Evolutionary conservation across 2,329 filamentous ascomycete species (phyloP).

Genomic region (Colletotrichum endophyticum): DNA sequence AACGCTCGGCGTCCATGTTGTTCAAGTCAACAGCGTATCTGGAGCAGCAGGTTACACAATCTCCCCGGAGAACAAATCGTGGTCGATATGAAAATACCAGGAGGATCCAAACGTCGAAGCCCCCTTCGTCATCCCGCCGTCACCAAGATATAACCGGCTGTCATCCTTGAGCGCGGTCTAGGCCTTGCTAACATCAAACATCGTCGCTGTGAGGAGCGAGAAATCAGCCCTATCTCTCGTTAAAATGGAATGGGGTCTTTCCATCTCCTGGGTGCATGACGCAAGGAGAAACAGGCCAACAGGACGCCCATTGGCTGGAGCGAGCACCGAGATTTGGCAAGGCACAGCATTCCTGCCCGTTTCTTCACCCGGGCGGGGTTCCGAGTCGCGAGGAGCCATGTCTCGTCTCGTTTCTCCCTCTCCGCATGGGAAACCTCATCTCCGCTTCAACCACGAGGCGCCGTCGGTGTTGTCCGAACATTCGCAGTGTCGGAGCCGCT

Average conservation of each 20-base stretch:
- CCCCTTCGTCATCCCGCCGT: neutral
- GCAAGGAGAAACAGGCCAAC: neutral
- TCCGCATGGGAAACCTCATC: neutral
- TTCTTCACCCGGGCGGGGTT: neutral
- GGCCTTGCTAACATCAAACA: neutral
- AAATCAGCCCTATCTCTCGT: neutral
- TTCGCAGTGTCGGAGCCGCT: neutral
- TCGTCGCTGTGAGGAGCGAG: neutral
- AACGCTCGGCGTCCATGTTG: neutral
- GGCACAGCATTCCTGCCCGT: neutral
- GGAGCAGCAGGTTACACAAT: neutral
- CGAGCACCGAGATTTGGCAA: neutral
- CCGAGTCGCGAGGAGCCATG: neutral
- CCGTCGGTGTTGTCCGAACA: neutral
- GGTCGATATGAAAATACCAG: neutral
- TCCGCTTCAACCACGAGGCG: neutral
- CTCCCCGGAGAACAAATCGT: neutral
- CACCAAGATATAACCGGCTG: neutral
- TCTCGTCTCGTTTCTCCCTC: constrained; percentile 1
- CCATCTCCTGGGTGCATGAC: neutral
- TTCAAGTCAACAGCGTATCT: neutral
- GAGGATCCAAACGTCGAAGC: neutral
- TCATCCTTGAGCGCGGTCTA: neutral
- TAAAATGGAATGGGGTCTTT: neutral
- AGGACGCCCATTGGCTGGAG: neutral